Evolutionary conservation across 2,329 filamentous ascomycete genomes (phyloP), one percentile per base, ranked within the genome.

Genomic region (Fusarium aywerte): DNA sequence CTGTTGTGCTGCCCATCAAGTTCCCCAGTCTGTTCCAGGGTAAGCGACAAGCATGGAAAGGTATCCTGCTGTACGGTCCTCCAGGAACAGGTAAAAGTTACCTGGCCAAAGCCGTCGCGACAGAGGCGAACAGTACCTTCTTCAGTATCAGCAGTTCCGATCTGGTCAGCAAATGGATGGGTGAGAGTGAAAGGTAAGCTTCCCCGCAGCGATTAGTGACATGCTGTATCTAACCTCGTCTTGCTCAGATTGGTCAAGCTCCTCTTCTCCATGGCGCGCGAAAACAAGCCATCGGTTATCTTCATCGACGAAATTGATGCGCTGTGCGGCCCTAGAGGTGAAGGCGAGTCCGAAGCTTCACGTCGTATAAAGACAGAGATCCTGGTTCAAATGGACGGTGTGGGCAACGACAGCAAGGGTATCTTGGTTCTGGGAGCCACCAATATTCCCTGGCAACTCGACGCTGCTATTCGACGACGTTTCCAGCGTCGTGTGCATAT

Each of bases 101-200:
- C 79, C 83, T 99, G 53, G 96, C 96, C 65, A 99, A 98, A 80
- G 96, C 96, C 4, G 95, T 99, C 49, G 96, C 96, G 52, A 99
- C 96, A 18, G 96, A 99, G 80, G 96, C 96, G 60, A 98, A 99
- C 80, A 97, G 94, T 80, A 98, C 96, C 5, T 99, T 99, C 78
- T 99, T 99, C 86, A 97, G 93, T 76, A 95, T 99, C 70, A 97
- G 92, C 81, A 97, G 92, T 84, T 97, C 93, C 76, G 96, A 99
- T 78, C 80, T 99, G 79, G 96, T 99, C 63, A 97, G 93, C 79
- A 99, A 99, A 78, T 99, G 96, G 96, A 99, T 99, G 96, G 96
- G 96, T 82, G 96, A 99, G 81, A 96, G 92, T 84, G 96, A 99
- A 88, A 89, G 93, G 92, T 96, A 82, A 62, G 76, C 31, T 18